phyloP scores from a whole-genome alignment of 2,329 filamentous ascomycete genomes.

The Fusarium cicatricum region DNA sequence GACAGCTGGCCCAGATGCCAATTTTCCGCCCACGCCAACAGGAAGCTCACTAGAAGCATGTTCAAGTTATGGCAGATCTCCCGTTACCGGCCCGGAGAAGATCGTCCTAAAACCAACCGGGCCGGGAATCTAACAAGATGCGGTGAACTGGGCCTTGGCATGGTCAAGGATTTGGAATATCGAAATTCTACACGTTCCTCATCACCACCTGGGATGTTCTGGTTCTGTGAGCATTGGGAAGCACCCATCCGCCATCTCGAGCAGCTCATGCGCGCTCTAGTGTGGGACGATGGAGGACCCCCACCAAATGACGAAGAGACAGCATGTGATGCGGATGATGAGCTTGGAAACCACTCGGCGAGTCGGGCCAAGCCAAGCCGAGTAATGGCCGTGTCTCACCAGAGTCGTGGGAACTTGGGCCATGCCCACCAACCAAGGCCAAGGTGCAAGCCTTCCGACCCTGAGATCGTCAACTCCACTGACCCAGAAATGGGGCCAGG shows the following conservation, averaged over 20 bases:
- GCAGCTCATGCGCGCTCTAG: background rate
- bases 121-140: constrained; percentile 30
- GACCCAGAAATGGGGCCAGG: constrained; percentile 5
- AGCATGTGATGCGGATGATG: constrained; percentile 1
- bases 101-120: constrained; percentile 28
- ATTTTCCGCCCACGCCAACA: constrained; percentile 16
- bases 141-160: constrained; percentile 36
- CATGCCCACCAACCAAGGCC: background rate
- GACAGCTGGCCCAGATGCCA: constrained; percentile 9
- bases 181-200: background rate
- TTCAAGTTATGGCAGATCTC: constrained; percentile 34
- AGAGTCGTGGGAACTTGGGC: constrained; percentile 2
- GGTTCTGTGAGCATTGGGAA: background rate
- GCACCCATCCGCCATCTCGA: constrained; percentile 3
- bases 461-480: constrained; percentile 1
- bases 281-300: constrained; percentile 3
- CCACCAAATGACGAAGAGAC: constrained; percentile 11
- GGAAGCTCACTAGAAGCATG: constrained; percentile 18
- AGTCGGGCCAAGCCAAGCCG: constrained; percentile 1
- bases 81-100: constrained; percentile 36
- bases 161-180: constrained; percentile 7
- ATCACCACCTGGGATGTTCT: background rate
- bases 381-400: constrained; percentile 4
- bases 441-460: constrained; percentile 3
- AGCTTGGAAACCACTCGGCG: background rate